These are phyloP conservation scores for Penicillium sp. DNA, from an alignment of 2,329 filamentous ascomycete genomes.

Conservation along the genomic window DNA sequence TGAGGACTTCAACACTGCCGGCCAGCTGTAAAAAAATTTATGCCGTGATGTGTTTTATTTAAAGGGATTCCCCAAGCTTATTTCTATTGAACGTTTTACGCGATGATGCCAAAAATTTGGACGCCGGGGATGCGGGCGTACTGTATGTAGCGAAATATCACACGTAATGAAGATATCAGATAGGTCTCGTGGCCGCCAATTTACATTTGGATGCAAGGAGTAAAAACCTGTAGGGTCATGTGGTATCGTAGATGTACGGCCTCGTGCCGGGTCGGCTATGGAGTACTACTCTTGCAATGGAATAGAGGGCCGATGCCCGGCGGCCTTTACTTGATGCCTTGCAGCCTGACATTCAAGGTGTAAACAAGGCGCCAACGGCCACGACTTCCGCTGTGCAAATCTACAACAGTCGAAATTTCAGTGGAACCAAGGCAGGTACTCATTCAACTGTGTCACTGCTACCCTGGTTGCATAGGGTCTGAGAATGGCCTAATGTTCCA, in stretches of 20 bases:
- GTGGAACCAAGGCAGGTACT: background rate
- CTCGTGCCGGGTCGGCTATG: background rate
- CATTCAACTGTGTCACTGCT: background rate
- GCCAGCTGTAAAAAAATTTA: slow-evolving; percentile 64
- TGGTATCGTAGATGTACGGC: background rate
- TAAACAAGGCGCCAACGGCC: background rate
- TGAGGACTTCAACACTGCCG: slow-evolving; percentile 85
- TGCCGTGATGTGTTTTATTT: background rate
- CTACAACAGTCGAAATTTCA: background rate
- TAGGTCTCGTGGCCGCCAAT: background rate
- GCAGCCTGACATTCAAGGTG: background rate
- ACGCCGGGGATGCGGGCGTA: slow-evolving; percentile 22
- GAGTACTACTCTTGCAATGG: too few relatives aligned
- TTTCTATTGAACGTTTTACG: slow-evolving; percentile 1
- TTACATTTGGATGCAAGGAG: background rate
- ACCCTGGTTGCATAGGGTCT: background rate
- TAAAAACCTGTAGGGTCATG: background rate
- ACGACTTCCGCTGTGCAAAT: background rate
- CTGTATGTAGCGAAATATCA: slow-evolving; percentile 28
- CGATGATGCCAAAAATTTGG: slow-evolving; percentile 17
- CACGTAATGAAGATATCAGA: slow-evolving; percentile 9
- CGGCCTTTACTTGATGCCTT: background rate
- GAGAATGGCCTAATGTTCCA: slow-evolving; percentile 3
- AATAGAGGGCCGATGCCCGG: background rate
- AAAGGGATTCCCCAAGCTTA: background rate